Evolutionary conservation across 108 stramenopile species (phyloP).

Genomic region (Cyclotella choctawhatcheeana): DNA sequence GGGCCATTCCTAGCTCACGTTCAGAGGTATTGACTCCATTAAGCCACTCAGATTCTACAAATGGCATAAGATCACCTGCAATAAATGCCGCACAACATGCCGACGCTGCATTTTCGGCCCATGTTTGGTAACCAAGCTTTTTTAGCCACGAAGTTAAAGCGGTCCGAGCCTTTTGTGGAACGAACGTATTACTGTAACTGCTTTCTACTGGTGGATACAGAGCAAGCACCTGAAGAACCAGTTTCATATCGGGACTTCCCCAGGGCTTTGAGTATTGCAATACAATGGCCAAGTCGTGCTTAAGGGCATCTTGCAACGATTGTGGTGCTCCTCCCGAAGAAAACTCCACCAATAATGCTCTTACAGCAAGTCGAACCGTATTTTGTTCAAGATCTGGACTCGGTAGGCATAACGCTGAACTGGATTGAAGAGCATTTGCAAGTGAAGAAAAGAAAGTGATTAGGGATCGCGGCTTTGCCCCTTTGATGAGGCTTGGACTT

Average conservation of each 20-base stretch:
- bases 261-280: constrained; percentile 41
- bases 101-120: constrained; percentile 45
- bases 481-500: constrained; percentile 22
- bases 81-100: constrained; percentile 59
- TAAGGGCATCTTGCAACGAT: constrained; percentile 40
- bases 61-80: constrained; percentile 46
- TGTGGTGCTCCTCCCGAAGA: constrained; percentile 54
- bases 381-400: constrained; percentile 13
- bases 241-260: constrained; percentile 34
- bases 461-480: constrained; percentile 29
- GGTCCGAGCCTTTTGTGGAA: constrained; percentile 24
- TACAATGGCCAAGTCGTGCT: constrained; percentile 28
- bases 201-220: constrained; percentile 54
- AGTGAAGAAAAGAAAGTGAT: constrained; percentile 33
- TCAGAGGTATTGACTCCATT: constrained; percentile 35
- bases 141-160: constrained; percentile 45
- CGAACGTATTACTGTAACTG: constrained; percentile 5
- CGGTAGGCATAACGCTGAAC: background rate
- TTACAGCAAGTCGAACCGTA: constrained; percentile 23
- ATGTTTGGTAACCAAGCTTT: constrained; percentile 37
- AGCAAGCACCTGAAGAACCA: constrained; percentile 50
- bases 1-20: constrained; percentile 47
- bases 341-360: constrained; percentile 35
- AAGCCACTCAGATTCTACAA: constrained; percentile 54
- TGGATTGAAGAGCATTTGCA: constrained; percentile 35